Evolutionary conservation across 2,329 filamentous ascomycete genomes (phyloP).

Genomic region (Orbilia ellipsospora): DNA sequence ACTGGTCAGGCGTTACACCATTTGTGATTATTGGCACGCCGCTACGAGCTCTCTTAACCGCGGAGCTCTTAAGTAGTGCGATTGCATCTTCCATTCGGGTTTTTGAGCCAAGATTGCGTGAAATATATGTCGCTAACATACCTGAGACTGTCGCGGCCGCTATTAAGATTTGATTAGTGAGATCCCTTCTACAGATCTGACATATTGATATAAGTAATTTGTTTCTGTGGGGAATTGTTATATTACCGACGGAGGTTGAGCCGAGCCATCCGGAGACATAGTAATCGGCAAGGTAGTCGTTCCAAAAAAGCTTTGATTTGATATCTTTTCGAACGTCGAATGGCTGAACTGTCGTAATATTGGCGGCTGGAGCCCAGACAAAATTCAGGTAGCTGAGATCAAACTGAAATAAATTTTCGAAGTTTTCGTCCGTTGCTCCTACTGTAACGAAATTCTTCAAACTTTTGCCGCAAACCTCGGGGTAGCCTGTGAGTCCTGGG

Average conservation of each 20-base stretch:
- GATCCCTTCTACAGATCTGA: too few relatives aligned
- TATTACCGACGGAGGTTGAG: neutral
- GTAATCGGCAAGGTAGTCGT: neutral
- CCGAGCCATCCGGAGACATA: neutral
- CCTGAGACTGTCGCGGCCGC: conserved; percentile 9
- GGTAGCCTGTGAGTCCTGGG: neutral
- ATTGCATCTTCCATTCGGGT: conserved; percentile 2
- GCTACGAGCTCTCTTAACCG: conserved; percentile 1
- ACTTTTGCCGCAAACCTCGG: too few relatives aligned
- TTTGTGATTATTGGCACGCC: conserved; percentile 23
- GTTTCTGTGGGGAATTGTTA: neutral
- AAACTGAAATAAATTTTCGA: conserved; percentile 11
- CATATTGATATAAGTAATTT: neutral
- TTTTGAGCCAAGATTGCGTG: neutral
- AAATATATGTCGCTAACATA: conserved; percentile 14
- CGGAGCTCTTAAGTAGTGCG: neutral
- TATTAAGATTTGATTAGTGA: neutral
- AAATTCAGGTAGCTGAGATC: neutral
- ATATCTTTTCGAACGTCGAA: neutral
- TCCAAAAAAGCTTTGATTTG: neutral
- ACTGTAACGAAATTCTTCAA: neutral
- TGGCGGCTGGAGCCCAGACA: neutral
- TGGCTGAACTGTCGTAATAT: neutral
- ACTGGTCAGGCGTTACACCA: conserved; percentile 12
- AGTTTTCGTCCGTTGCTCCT: neutral